These are phyloP conservation scores for Cladosporium velox DNA, from an alignment of 2,329 filamentous ascomycete species.

Conservation along the genomic window DNA sequence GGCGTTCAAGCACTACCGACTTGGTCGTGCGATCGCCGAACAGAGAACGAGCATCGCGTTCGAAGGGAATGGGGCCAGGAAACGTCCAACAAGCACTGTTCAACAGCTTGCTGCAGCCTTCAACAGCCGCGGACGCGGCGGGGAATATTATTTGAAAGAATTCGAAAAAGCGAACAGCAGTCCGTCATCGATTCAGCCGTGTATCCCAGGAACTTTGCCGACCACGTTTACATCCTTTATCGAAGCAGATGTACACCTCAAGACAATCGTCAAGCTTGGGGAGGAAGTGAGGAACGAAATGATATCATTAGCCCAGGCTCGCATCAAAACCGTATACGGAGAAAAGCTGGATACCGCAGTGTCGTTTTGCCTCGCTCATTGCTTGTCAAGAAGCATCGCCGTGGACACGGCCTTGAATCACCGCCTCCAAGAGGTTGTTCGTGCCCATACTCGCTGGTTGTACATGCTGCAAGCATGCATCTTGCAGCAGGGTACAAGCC, in stretches of 20 bases:
- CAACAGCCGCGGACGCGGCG: neutral
- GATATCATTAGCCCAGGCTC: neutral
- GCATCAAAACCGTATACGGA: neutral
- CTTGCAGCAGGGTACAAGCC: neutral
- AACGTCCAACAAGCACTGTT: neutral
- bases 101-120: slow-evolving; percentile 5
- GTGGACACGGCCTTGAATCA: neutral
- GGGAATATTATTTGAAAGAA: slow-evolving; percentile 12
- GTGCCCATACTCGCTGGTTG: neutral
- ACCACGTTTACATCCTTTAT: slow-evolving; percentile 1
- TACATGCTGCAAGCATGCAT: neutral
- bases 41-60: neutral
- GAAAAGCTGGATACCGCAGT: neutral
- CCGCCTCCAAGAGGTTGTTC: neutral
- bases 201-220: neutral
- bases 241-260: slow-evolving; percentile 10
- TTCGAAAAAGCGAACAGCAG: neutral
- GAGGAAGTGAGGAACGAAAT: neutral
- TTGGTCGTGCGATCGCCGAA: slow-evolving; percentile 8
- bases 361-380: slow-evolving; percentile 4
- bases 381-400: slow-evolving; percentile 5
- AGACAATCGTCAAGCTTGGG: neutral
- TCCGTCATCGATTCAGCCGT: neutral
- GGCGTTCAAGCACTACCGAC: slow-evolving; percentile 2
- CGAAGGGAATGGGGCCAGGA: neutral